Percentiles rank a stretch among this genome's conserved stretches.
These are phyloP conservation scores for Albatrellus ellisii DNA, from an alignment of 768 basidiomycete genomes.

Conservation along the genomic window DNA sequence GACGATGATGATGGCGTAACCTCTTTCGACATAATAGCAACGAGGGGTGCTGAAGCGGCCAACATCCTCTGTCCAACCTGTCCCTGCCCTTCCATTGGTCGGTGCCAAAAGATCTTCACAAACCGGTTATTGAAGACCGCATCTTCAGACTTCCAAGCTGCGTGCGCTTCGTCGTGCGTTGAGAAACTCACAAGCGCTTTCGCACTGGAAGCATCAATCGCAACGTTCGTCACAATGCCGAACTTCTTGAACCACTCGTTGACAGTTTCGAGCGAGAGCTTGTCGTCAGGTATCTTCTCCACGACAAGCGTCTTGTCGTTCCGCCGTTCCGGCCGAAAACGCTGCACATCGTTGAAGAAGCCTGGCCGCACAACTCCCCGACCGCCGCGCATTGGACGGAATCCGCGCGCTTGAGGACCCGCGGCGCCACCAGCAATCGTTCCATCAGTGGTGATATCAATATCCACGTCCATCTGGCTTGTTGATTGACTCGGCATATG, in stretches of 20 bases:
- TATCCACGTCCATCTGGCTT: conserved; percentile 13
- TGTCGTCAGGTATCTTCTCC: conserved; percentile 85
- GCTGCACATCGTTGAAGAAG: conserved; percentile 54
- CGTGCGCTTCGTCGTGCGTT: conserved; percentile 69
- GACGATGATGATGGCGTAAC: no score
- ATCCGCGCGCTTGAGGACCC: conserved; percentile 17
- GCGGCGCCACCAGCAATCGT: conserved; percentile 28
- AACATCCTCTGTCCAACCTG: conserved; percentile 63
- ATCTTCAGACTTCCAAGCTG: conserved; percentile 87
- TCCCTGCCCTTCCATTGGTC: conserved; percentile 86
- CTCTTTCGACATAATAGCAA: conserved; percentile 55
- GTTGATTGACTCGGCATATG: not conserved
- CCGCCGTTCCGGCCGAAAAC: conserved; percentile 52
- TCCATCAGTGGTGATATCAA: no score
- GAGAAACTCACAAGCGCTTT: conserved; percentile 86
- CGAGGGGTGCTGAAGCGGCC: conserved; percentile 65
- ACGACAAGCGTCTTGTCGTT: conserved; percentile 80
- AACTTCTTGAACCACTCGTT: conserved; percentile 88
- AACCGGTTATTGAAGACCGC: conserved; percentile 93
- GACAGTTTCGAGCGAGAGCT: conserved; percentile 63
- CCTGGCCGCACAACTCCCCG: conserved; percentile 34
- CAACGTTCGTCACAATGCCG: conserved; percentile 86
- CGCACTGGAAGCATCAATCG: conserved; percentile 57
- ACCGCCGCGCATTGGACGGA: conserved; percentile 6
- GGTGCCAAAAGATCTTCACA: conserved; percentile 93